phyloP scores from a whole-genome alignment of 441 rosid genomes.

The Eruca vesicaria region DNA sequence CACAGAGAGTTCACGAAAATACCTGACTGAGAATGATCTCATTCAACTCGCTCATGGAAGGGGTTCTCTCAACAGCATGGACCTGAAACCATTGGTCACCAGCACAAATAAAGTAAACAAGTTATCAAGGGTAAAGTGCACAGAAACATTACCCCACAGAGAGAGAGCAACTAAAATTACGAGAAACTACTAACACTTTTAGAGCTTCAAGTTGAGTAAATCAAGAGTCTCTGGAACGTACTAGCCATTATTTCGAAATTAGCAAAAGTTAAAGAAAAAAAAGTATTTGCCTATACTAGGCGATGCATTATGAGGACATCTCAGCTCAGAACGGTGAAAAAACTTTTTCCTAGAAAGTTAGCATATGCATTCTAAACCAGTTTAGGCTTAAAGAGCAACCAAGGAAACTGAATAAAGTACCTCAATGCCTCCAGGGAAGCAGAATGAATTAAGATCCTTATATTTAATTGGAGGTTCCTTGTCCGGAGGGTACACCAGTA shows the following conservation, averaged over 20 bases:
- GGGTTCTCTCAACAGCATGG: conserved; percentile 86
- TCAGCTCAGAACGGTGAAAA: not conserved
- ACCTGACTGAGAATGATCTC: conserved; percentile 97
- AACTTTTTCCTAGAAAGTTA: not conserved
- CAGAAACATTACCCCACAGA: too few species aligned
- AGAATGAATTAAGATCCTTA: conserved; percentile 92
- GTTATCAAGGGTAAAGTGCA: not conserved
- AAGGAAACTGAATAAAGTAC: conserved; percentile 34
- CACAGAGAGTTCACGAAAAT: conserved; percentile 17
- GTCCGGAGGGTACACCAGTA: conserved; percentile 89
- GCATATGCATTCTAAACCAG: not conserved
- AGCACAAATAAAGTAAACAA: not conserved
- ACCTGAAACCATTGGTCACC: conserved; percentile 53
- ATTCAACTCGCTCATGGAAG: conserved; percentile 96
- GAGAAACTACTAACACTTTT: not conserved
- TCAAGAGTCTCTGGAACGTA: not conserved
- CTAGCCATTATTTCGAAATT: not conserved
- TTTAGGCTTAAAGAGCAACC: not conserved
- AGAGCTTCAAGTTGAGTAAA: not conserved
- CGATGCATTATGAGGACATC: not conserved
- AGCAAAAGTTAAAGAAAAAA: not conserved
- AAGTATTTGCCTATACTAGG: not conserved
- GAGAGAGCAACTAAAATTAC: not conserved
- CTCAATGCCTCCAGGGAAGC: conserved; percentile 97
- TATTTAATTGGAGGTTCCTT: conserved; percentile 76